phyloP scores from a whole-genome alignment of 257 asterid genomes.

The Prunella vulgaris region DNA sequence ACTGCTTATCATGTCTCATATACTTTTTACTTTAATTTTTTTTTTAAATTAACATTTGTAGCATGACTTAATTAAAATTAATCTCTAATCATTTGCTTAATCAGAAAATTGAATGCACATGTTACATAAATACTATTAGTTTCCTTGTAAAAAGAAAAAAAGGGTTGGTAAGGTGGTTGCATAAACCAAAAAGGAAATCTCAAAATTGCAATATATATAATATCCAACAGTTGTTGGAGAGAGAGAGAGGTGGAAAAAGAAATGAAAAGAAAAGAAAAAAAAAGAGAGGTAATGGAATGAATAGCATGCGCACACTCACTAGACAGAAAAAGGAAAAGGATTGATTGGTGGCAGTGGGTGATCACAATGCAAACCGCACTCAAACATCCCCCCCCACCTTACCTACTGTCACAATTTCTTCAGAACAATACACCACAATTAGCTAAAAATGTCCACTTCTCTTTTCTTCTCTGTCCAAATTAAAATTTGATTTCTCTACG shows the following conservation, averaged over 20 bases:
- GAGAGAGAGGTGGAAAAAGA: background rate
- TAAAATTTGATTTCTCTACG: background rate
- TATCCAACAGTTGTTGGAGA: background rate
- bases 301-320: constrained; percentile 21
- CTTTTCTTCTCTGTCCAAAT: background rate
- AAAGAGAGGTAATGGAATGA: background rate
- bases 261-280: background rate
- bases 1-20: no score
- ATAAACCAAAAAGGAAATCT: background rate
- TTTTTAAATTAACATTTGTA: no score
- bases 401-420: constrained; percentile 1
- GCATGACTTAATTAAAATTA: no score
- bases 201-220: background rate
- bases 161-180: background rate
- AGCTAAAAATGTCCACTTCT: background rate
- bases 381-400: background rate
- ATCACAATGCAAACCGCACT: constrained; percentile 38
- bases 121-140: background rate
- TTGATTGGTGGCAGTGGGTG: constrained; percentile 36
- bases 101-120: no score
- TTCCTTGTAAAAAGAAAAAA: background rate
- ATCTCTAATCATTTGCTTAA: no score
- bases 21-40: no score
- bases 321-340: background rate
- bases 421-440: constrained; percentile 14